These are phyloP conservation scores for Sequoiadendron giganteum DNA, from an alignment of 75 land plant genomes.

Conservation along the genomic window DNA sequence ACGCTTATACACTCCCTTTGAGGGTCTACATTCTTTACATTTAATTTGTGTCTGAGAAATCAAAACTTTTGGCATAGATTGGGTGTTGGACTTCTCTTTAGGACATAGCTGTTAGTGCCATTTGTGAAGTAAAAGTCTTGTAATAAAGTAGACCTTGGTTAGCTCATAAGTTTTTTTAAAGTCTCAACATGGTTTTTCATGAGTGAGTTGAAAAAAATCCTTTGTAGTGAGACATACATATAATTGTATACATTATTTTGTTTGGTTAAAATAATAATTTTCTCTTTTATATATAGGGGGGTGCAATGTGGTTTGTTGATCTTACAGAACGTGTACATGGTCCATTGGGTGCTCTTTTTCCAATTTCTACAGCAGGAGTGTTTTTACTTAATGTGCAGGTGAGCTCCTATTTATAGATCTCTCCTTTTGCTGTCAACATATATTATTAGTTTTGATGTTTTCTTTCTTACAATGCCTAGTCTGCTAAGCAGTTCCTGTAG, in stretches of 20 bases:
- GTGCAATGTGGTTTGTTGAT: conserved; percentile 61
- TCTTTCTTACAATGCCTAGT: not conserved
- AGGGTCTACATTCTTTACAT: not conserved
- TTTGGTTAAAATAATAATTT: conserved; percentile 6
- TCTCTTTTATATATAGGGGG: conserved; percentile 45
- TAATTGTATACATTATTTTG: not conserved
- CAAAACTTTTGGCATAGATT: not conserved
- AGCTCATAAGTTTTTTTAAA: not conserved
- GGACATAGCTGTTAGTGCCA: not conserved
- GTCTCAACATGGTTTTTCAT: not conserved
- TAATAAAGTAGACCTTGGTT: not conserved
- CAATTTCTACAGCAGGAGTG: conserved; percentile 37
- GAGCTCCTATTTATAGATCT: not conserved
- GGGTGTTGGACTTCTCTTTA: not conserved
- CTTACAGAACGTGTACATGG: conserved; percentile 55
- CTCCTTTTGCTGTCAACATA: not conserved
- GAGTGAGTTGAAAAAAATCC: not conserved
- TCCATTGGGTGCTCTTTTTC: conserved; percentile 37
- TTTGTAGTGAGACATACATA: not conserved
- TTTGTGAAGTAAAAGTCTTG: not conserved
- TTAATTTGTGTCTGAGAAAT: not conserved
- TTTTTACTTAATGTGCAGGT: conserved; percentile 65
- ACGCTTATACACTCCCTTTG: not conserved
- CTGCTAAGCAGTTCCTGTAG: not conserved
- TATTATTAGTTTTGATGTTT: not conserved